Conservation (phyloP, 495 filamentous ascomycete genomes). For the Penicillium longicatenatum region DNA sequence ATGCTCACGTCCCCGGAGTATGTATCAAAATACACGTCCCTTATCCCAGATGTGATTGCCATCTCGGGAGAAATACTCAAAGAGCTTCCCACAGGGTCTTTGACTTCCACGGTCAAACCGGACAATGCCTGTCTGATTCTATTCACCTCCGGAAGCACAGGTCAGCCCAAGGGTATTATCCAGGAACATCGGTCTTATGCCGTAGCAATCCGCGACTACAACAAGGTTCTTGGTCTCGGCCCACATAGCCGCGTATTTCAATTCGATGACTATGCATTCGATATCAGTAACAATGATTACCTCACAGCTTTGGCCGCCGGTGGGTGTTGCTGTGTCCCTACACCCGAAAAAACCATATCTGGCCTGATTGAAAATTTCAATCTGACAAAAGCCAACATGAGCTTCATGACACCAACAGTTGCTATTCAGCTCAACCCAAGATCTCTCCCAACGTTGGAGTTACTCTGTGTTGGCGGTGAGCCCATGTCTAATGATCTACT, state of each 20-base stretch:
- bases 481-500: slow-evolving; percentile 45
- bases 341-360: slow-evolving; percentile 31
- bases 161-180: slow-evolving; percentile 51
- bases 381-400: slow-evolving; percentile 38
- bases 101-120: slow-evolving; percentile 12
- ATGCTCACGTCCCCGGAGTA: slow-evolving; percentile 7
- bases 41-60: neutral
- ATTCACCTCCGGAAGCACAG: slow-evolving; percentile 50
- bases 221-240: slow-evolving; percentile 16
- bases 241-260: slow-evolving; percentile 39
- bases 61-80: neutral
- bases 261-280: slow-evolving; percentile 50
- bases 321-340: slow-evolving; percentile 51
- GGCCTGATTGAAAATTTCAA: slow-evolving; percentile 36
- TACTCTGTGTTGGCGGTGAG: slow-evolving; percentile 46
- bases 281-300: slow-evolving; percentile 46
- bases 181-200: slow-evolving; percentile 46
- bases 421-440: slow-evolving; percentile 38
- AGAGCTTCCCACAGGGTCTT: neutral
- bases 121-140: slow-evolving; percentile 30
- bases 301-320: slow-evolving; percentile 42
- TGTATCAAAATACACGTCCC: neutral
- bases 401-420: slow-evolving; percentile 46
- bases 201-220: slow-evolving; percentile 27
- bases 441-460: slow-evolving; percentile 37